Evolutionary conservation across 164 flowering plant genomes (phyloP).

Genomic region (Akebia trifoliata): DNA sequence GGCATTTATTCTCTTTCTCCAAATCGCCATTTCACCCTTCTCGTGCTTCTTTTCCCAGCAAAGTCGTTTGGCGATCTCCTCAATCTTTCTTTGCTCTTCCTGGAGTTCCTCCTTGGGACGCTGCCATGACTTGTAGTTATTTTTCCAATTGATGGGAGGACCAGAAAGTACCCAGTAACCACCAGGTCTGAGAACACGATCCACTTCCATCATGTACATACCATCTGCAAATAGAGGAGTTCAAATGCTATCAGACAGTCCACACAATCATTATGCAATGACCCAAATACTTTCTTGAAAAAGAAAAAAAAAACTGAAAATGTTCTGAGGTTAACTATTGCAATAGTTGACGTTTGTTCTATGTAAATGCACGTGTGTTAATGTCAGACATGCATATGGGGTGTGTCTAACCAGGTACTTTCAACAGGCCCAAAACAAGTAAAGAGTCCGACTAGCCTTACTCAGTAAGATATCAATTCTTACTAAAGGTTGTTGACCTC

Average conservation of each 20-base stretch:
- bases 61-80: constrained; percentile 63
- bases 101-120: constrained; percentile 73
- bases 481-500: too few relatives aligned
- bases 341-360: too few relatives aligned
- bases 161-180: constrained; percentile 97
- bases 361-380: too few relatives aligned
- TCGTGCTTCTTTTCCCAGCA: constrained; percentile 83
- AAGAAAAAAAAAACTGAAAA: not conserved
- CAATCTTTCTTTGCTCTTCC: constrained; percentile 73
- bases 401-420: too few relatives aligned
- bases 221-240: constrained; percentile 53
- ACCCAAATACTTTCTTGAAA: not conserved
- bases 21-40: constrained; percentile 73
- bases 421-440: too few relatives aligned
- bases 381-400: too few relatives aligned
- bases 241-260: constrained; percentile 2
- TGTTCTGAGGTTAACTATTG: too few relatives aligned
- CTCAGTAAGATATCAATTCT: too few relatives aligned
- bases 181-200: constrained; percentile 88
- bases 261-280: not conserved
- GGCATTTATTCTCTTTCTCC: constrained; percentile 62
- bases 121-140: constrained; percentile 66
- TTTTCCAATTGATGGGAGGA: constrained; percentile 88
- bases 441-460: too few relatives aligned
- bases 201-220: constrained; percentile 85